A percentile compares a stretch with the other conserved stretches of the same genome.
Conservation (phyloP, 768 basidiomycete species). For the Psilocybe cubensis region DNA sequence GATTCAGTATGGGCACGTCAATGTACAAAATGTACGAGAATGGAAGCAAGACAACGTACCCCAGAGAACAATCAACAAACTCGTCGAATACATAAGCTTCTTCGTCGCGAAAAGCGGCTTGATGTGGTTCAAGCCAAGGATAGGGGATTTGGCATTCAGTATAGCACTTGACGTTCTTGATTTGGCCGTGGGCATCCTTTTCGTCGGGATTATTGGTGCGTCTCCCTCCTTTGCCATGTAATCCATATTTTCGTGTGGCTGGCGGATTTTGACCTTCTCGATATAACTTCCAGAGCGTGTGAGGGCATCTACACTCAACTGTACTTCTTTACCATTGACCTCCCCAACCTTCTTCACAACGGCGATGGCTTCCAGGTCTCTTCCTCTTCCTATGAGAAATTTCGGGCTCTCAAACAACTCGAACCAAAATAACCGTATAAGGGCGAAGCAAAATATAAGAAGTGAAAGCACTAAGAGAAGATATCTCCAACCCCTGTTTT, state of each 20-base stretch:
- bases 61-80: conserved; percentile 57
- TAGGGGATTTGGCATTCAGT: conserved; percentile 29
- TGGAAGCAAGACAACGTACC: conserved; percentile 27
- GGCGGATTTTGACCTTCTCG: too few species aligned
- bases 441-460: conserved; percentile 62
- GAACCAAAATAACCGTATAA: conserved; percentile 56
- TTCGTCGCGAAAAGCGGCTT: conserved; percentile 64
- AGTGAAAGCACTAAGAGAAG: conserved; percentile 76
- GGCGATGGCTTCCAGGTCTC: conserved; percentile 63
- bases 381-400: conserved; percentile 72
- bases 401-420: conserved; percentile 75
- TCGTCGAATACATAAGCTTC: conserved; percentile 69
- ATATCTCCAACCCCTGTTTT: conserved; percentile 78
- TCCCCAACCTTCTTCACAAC: conserved; percentile 65
- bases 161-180: neutral
- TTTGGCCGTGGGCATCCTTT: conserved; percentile 34
- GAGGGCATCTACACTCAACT: too few species aligned
- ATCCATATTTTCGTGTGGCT: too few species aligned
- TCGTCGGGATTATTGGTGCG: too few species aligned
- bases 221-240: too few species aligned
- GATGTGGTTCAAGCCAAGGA: conserved; percentile 44
- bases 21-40: neutral
- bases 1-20: neutral
- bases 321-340: too few species aligned
- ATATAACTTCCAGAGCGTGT: too few species aligned